phyloP scores from a whole-genome alignment of 2,329 filamentous ascomycete genomes.

The Diaporthe eres region DNA sequence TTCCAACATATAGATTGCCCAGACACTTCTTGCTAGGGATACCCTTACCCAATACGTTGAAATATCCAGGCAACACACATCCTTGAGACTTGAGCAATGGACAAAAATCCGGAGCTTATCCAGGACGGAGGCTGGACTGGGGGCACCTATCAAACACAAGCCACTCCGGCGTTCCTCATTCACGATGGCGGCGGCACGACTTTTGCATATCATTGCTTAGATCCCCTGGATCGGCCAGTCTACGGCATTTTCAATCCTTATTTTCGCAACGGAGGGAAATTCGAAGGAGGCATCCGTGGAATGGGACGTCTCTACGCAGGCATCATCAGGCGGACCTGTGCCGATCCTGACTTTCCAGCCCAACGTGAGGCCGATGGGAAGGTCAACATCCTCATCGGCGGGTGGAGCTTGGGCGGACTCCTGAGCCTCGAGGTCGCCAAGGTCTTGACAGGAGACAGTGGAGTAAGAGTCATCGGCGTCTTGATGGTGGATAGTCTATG shows the following conservation, averaged over 20 bases:
- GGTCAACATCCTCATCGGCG: not conserved
- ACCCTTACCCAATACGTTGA: not conserved
- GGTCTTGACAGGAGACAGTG: not conserved
- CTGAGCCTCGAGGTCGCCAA: not conserved
- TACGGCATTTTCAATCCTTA: not conserved
- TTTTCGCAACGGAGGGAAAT: not conserved
- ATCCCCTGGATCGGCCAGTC: constrained; percentile 1
- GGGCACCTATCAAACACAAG: not conserved
- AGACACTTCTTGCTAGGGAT: not conserved
- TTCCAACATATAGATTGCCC: not conserved
- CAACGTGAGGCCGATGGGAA: not conserved
- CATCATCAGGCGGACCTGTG: not conserved
- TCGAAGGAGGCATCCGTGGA: not conserved
- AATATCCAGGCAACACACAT: not conserved
- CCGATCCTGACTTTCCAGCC: not conserved
- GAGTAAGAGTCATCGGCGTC: not conserved
- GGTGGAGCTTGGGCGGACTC: not conserved
- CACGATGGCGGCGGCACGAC: not conserved
- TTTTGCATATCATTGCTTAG: constrained; percentile 2
- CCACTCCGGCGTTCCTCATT: not conserved
- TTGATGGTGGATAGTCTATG: not conserved
- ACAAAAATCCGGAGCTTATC: not conserved
- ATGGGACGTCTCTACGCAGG: not conserved
- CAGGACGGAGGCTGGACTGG: not conserved
- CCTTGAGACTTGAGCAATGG: not conserved